Evolutionary conservation across 768 basidiomycete species (phyloP).

Genomic region (Hortiboletus campestris): DNA sequence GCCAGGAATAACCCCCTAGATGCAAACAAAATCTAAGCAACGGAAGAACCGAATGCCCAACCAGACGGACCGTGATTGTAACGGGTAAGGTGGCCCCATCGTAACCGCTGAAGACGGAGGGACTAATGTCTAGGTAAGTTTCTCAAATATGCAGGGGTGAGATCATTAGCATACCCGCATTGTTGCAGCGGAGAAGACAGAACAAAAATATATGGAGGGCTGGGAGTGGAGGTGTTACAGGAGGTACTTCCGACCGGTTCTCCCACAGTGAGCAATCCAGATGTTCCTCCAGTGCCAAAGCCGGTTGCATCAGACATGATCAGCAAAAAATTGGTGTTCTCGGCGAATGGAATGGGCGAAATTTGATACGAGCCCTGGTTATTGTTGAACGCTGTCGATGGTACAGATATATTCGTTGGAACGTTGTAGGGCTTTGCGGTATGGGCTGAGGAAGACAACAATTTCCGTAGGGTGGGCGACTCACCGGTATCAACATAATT

Average conservation of each 20-base stretch:
- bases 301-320: constrained; percentile 74
- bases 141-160: neutral
- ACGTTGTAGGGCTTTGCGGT: constrained; percentile 49
- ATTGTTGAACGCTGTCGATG: constrained; percentile 50
- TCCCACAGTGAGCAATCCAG: constrained; percentile 48
- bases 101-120: constrained; percentile 48
- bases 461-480: constrained; percentile 15
- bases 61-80: constrained; percentile 46
- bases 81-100: constrained; percentile 49
- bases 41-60: neutral
- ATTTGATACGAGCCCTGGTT: constrained; percentile 52
- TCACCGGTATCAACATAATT: constrained; percentile 50
- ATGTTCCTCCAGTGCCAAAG: constrained; percentile 63
- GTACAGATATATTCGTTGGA: constrained; percentile 54
- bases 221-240: constrained; percentile 51
- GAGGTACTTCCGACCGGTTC: constrained; percentile 36
- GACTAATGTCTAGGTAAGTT: constrained; percentile 31
- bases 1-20: constrained; percentile 61
- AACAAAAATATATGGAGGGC: constrained; percentile 45
- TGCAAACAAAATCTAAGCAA: neutral
- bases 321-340: constrained; percentile 44
- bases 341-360: constrained; percentile 41
- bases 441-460: constrained; percentile 3
- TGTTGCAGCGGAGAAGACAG: constrained; percentile 54
- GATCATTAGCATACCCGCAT: constrained; percentile 48